Evolutionary conservation across 352 stramenopile species (phyloP).

Genomic region (Phytophthora megakarya): DNA sequence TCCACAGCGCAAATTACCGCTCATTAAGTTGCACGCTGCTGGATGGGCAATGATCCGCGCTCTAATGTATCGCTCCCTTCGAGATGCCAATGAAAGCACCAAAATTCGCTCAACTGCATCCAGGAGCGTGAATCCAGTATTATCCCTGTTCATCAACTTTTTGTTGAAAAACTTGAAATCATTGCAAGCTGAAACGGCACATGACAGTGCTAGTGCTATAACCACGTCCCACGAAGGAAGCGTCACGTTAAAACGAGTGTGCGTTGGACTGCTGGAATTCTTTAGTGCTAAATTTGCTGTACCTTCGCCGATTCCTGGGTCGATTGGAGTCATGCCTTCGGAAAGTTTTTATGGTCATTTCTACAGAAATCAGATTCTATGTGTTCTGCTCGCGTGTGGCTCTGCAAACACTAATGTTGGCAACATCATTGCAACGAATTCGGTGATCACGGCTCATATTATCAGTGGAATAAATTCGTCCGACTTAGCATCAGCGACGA

Average conservation of each 20-base stretch:
- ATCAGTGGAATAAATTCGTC: constrained; percentile 64
- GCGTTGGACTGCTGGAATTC: constrained; percentile 70
- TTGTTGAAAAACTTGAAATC: constrained; percentile 69
- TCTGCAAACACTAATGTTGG: constrained; percentile 67
- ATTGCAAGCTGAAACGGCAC: constrained; percentile 17
- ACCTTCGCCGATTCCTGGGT: constrained; percentile 4
- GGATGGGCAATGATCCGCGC: constrained; percentile 79
- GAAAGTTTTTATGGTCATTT: constrained; percentile 55
- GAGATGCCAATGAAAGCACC: constrained; percentile 20
- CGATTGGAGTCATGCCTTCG: constrained; percentile 1
- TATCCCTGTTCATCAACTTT: constrained; percentile 58
- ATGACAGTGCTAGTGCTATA: background rate
- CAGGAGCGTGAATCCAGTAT: constrained; percentile 53
- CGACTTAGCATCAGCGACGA: constrained; percentile 67
- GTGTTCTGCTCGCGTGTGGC: constrained; percentile 73
- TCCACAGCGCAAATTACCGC: constrained; percentile 56
- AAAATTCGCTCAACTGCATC: constrained; percentile 12
- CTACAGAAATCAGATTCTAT: constrained; percentile 80
- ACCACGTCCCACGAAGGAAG: constrained; percentile 17
- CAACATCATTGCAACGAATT: constrained; percentile 61
- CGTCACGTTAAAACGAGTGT: constrained; percentile 64
- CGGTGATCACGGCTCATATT: constrained; percentile 62
- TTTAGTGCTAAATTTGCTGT: constrained; percentile 37
- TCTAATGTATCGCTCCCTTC: constrained; percentile 83
- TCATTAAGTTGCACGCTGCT: constrained; percentile 79